Conservation (phyloP, 306 rosid species). For the Trifolium repens region DNA sequence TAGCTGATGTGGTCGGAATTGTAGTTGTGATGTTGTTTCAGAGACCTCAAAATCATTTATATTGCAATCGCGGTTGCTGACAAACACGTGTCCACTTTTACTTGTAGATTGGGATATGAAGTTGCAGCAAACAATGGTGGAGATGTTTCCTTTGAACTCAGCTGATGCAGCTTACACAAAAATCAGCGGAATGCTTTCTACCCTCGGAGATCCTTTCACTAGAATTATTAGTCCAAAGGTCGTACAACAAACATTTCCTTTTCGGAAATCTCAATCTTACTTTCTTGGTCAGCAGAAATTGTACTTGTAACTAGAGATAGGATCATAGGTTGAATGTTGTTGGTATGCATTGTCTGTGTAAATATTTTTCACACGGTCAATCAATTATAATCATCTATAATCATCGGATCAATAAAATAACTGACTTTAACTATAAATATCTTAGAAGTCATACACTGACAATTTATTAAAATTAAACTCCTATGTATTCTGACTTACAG, state of each 20-base stretch:
- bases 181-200: constrained; percentile 95
- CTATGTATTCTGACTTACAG: constrained; percentile 51
- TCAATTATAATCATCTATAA: too few relatives aligned
- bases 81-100: neutral
- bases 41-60: too few relatives aligned
- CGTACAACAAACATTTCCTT: constrained; percentile 12
- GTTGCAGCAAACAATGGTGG: constrained; percentile 97
- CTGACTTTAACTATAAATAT: neutral
- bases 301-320: neutral
- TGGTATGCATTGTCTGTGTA: too few relatives aligned
- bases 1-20: too few relatives aligned
- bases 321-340: neutral
- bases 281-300: neutral
- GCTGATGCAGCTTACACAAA: constrained; percentile 90
- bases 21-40: too few relatives aligned
- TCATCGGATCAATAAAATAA: neutral
- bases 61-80: too few relatives aligned
- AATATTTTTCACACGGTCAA: neutral
- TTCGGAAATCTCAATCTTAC: constrained; percentile 26
- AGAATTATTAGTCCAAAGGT: constrained; percentile 96
- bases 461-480: neutral
- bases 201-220: constrained; percentile 98
- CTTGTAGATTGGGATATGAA: constrained; percentile 89
- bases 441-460: neutral
- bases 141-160: constrained; percentile 90